Evolutionary conservation across 495 filamentous ascomycete genomes (phyloP), one percentile per base, ranked within the genome.

Genomic region (Tuber borchii): DNA sequence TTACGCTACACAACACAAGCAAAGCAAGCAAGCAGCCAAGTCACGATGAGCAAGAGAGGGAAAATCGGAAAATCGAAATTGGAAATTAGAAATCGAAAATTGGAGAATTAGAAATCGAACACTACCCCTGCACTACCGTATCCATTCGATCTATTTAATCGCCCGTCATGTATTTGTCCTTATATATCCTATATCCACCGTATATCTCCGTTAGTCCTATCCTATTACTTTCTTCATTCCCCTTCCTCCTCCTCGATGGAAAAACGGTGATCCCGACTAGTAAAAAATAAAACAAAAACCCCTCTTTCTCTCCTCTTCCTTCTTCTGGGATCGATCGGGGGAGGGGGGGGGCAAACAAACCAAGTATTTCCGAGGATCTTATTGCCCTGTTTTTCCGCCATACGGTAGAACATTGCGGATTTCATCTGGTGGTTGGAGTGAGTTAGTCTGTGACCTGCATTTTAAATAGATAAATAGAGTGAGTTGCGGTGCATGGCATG

Each of bases 281-380:
- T 22, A 48, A 48, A 48, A 22, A 48, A n/a, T n/a, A n/a, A 22
- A 48, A 37, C 1, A 37, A 48, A 48, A 51, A 46, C 45, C 45
- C 45, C 45, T 46, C 45, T 46, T 46, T 46, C 46, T 6, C 46
- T 31, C 12, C 6, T 26, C 26, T 6, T 34, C 26, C 12, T 22
- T 77, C 75, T 75, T 80, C 74, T 39, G 61, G 68, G 75, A 69
- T 76, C 40, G 40, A 69, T 46, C 48, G 74, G 40, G 44, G 75
- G 70, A 79, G 78, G 82, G 78, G 76, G 61, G 45, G 39, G 75
- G 81, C 77, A 83, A 61, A 61, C n/a, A 71, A 91, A 97, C 95
- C 95, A 99, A 72, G 93, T 93, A 85, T 97, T 99, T 45, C 95
- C 95, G 75, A 98, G 86, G 68, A 89, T 93, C 86, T 97, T 97